Evolutionary conservation across 345 rosid genomes (phyloP).

Genomic region (Lepidium sativum): DNA sequence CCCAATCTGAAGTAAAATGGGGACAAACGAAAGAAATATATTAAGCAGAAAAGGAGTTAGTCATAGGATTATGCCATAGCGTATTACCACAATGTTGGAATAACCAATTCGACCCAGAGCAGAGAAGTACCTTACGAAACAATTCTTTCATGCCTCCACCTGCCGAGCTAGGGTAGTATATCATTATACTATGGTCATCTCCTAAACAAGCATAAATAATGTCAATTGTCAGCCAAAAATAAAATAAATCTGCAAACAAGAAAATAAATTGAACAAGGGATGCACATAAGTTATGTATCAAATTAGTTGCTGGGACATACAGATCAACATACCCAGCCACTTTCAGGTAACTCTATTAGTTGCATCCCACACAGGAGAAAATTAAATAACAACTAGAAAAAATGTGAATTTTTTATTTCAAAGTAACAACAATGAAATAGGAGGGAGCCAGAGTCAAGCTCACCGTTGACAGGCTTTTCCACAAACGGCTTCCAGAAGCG

Average conservation of each 20-base stretch:
- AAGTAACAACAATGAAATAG: background rate
- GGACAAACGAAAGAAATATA: background rate
- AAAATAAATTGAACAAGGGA: background rate
- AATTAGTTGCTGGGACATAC: background rate
- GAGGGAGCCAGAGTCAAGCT: slow-evolving; percentile 13
- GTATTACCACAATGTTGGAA: background rate
- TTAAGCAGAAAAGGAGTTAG: background rate
- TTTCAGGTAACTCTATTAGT: background rate
- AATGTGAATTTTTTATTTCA: background rate
- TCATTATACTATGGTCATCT: slow-evolving; percentile 97
- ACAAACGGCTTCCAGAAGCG: slow-evolving; percentile 99
- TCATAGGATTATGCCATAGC: background rate
- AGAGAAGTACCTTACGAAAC: slow-evolving; percentile 78
- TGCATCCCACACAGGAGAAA: background rate
- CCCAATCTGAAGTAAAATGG: slow-evolving; percentile 52
- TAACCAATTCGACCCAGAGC: slow-evolving; percentile 8
- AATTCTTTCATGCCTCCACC: slow-evolving; percentile 99
- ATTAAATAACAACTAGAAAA: background rate
- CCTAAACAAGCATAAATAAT: slow-evolving; percentile 36
- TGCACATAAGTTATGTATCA: background rate
- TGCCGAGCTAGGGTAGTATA: slow-evolving; percentile 97
- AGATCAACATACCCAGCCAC: background rate
- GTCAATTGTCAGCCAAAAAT: background rate
- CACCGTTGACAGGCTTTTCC: slow-evolving; percentile 96
- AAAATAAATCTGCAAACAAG: background rate